Evolutionary conservation across 2,329 filamentous ascomycete species (phyloP).

Genomic region (Coleophoma eucalyptorum): DNA sequence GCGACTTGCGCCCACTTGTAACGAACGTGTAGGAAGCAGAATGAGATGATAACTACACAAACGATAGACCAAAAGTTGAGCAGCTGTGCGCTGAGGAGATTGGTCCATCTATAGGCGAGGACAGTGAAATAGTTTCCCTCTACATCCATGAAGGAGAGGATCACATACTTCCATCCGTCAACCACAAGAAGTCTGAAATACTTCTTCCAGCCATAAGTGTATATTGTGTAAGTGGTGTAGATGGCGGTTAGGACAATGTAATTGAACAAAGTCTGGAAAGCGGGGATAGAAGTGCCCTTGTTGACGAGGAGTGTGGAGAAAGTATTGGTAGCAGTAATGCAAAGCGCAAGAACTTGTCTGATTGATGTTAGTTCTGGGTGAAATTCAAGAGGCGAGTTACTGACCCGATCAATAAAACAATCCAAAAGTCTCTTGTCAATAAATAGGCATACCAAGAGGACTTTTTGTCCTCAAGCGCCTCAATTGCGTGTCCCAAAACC

Average conservation of each 20-base stretch:
- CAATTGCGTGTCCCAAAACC: conserved; percentile 37
- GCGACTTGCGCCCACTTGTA: conserved; percentile 83
- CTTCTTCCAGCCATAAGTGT: conserved; percentile 71
- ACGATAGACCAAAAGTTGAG: conserved; percentile 99
- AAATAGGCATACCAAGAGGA: conserved; percentile 71
- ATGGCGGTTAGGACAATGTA: conserved; percentile 80
- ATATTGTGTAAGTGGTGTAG: conserved; percentile 77
- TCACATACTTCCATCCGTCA: conserved; percentile 91
- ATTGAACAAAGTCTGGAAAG: conserved; percentile 95
- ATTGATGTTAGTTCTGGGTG: conserved; percentile 1
- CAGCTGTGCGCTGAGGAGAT: conserved; percentile 86
- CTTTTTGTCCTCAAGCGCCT: conserved; percentile 49
- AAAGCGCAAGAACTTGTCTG: conserved; percentile 77
- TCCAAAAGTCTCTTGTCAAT: conserved; percentile 81
- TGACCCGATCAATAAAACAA: conserved; percentile 71
- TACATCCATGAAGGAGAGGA: conserved; percentile 90
- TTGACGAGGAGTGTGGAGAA: conserved; percentile 71
- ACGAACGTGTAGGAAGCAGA: conserved; percentile 77
- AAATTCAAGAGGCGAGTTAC: conserved; percentile 22
- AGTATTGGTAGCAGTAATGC: conserved; percentile 91
- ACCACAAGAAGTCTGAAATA: conserved; percentile 60
- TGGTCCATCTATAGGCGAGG: conserved; percentile 88
- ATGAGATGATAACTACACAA: conserved; percentile 82
- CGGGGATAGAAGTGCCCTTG: conserved; percentile 75
- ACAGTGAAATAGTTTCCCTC: conserved; percentile 98